A percentile compares a stretch with the other conserved stretches of the same genome.
These are phyloP conservation scores for Clonostachys sp. DNA, from an alignment of 2,329 filamentous ascomycete genomes.

Conservation along the genomic window DNA sequence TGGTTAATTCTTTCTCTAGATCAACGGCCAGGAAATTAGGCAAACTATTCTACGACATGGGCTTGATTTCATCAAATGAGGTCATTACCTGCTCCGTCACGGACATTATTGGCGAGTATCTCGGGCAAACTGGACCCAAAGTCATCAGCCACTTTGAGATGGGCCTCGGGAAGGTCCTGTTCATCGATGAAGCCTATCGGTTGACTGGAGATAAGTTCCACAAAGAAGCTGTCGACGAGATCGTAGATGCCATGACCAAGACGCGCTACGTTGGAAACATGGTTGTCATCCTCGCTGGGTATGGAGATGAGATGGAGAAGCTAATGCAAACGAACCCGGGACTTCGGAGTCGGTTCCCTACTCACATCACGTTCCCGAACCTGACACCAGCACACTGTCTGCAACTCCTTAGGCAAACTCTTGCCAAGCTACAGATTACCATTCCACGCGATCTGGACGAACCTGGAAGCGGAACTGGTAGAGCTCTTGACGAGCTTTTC, in stretches of 20 bases:
- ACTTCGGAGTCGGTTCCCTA: slow-evolving; percentile 59
- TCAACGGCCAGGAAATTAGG: slow-evolving; percentile 65
- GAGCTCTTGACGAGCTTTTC: slow-evolving; percentile 22
- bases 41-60: slow-evolving; percentile 70
- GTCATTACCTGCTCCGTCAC: slow-evolving; percentile 64
- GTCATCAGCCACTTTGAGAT: slow-evolving; percentile 54
- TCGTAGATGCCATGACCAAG: slow-evolving; percentile 47
- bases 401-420: slow-evolving; percentile 31
- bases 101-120: slow-evolving; percentile 62
- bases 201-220: slow-evolving; percentile 46
- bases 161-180: slow-evolving; percentile 61
- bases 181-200: slow-evolving; percentile 69
- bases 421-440: slow-evolving; percentile 17
- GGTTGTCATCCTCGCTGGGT: slow-evolving; percentile 64
- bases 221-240: slow-evolving; percentile 46
- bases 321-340: slow-evolving; percentile 59
- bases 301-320: slow-evolving; percentile 59
- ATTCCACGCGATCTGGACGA: background rate
- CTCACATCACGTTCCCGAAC: slow-evolving; percentile 49
- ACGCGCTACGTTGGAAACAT: slow-evolving; percentile 53
- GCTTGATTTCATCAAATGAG: slow-evolving; percentile 55
- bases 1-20: background rate
- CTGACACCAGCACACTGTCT: slow-evolving; percentile 39
- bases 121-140: slow-evolving; percentile 67
- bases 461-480: background rate